Evolutionary conservation across 2,329 filamentous ascomycete species (phyloP).

Genomic region (Penicillium freii): DNA sequence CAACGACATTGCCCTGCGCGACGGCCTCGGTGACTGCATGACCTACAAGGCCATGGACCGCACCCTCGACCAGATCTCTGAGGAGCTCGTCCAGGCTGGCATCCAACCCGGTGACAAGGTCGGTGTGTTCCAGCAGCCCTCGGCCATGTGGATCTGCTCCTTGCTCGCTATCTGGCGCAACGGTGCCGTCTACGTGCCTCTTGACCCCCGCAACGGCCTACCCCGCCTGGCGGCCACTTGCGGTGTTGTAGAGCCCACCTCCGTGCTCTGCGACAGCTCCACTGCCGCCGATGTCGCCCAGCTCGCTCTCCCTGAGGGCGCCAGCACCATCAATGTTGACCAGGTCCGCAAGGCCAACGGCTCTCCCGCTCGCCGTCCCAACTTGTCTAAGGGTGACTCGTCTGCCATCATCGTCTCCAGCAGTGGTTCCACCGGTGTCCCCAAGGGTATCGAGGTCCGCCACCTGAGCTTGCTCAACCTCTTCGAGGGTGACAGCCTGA

Average conservation of each 20-base stretch:
- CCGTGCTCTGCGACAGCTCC: neutral
- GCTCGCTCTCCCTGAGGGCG: neutral
- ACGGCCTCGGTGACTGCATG: neutral
- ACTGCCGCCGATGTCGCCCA: neutral
- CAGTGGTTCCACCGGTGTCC: neutral
- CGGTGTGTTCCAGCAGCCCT: neutral
- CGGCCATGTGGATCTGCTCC: neutral
- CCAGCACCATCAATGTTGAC: neutral
- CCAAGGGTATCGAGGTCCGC: neutral
- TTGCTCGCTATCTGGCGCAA: neutral
- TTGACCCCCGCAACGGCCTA: neutral
- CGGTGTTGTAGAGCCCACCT: neutral
- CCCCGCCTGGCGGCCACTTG: neutral
- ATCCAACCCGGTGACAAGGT: neutral
- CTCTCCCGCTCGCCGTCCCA: neutral
- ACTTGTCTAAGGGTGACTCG: neutral
- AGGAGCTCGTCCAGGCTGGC: neutral
- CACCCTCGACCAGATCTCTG: neutral
- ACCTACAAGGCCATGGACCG: neutral
- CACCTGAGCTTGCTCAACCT: neutral
- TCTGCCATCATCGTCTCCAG: neutral
- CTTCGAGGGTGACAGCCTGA: neutral
- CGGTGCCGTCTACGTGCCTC: neutral
- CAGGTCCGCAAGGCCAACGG: neutral
- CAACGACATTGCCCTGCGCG: neutral